Conservation (phyloP, 305 asterid species). For the Coffea humblotiana region DNA sequence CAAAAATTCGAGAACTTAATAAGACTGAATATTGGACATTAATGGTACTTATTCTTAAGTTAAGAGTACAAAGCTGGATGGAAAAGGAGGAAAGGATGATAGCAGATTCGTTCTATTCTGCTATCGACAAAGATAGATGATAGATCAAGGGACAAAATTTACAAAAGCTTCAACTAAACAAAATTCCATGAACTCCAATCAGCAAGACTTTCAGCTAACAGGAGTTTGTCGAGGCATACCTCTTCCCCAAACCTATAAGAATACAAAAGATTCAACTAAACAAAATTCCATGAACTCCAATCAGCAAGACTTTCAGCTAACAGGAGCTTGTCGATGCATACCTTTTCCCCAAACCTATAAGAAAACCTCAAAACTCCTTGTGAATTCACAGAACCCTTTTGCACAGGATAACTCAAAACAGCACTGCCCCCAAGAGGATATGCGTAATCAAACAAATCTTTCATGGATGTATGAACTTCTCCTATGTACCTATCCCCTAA, state of each 20-base stretch:
- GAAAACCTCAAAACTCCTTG: constrained; percentile 58
- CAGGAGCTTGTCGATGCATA: constrained; percentile 50
- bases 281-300: constrained; percentile 19
- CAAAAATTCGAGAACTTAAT: too few species aligned
- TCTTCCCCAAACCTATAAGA: constrained; percentile 33
- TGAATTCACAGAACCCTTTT: constrained; percentile 52
- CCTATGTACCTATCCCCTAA: constrained; percentile 69
- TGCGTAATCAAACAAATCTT: constrained; percentile 55
- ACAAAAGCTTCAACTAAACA: too few species aligned
- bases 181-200: constrained; percentile 26
- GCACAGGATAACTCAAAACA: constrained; percentile 45
- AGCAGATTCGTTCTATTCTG: too few species aligned
- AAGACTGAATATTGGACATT: too few species aligned
- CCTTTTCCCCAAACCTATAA: constrained; percentile 57
- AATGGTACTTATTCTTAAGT: too few species aligned
- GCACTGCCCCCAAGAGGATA: constrained; percentile 41
- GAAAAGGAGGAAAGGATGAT: too few species aligned
- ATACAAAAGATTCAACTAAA: too few species aligned
- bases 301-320: constrained; percentile 50
- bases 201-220: constrained; percentile 50
- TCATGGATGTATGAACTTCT: constrained; percentile 54
- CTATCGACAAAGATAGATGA: too few species aligned
- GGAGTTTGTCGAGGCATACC: constrained; percentile 48
- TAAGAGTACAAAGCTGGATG: too few species aligned
- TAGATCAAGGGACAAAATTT: too few species aligned